A percentile compares a stretch with the other conserved stretches of the same genome.
These are phyloP conservation scores for Colletotrichum sansevieriae DNA, from an alignment of 2,329 filamentous ascomycete species.

Conservation along the genomic window DNA sequence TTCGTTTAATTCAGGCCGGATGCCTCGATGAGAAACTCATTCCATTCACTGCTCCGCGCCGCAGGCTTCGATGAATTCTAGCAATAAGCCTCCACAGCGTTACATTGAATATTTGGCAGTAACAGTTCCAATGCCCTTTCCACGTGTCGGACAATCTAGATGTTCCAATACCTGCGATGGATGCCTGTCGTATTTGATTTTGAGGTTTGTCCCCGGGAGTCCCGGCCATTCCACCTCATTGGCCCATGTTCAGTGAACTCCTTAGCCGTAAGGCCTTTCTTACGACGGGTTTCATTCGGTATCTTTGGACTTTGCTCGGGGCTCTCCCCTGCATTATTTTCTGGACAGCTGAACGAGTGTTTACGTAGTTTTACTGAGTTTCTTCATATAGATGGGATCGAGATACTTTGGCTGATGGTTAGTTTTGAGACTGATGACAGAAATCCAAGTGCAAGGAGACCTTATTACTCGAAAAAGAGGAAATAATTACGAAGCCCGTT, in stretches of 20 bases:
- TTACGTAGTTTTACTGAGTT: not conserved
- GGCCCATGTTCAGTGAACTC: not conserved
- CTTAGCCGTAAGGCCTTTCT: not conserved
- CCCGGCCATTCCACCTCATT: not conserved
- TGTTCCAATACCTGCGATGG: not conserved
- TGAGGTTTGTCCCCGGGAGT: not conserved
- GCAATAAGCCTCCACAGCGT: not conserved
- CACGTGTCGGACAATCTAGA: not conserved
- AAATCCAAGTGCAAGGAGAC: not conserved
- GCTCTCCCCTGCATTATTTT: not conserved
- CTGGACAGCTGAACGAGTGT: not conserved
- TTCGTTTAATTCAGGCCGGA: no score
- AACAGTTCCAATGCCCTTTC: not conserved
- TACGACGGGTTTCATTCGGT: not conserved
- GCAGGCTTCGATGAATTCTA: not conserved
- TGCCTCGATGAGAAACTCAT: no score
- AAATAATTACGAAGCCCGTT: no score
- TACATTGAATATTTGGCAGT: not conserved
- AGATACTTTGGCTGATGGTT: not conserved
- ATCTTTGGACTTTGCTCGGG: constrained; percentile 11
- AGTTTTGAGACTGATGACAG: not conserved
- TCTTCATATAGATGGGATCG: not conserved
- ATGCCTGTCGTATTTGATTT: not conserved
- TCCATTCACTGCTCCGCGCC: not conserved
- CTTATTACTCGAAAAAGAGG: not conserved